Evolutionary conservation across 2,329 filamentous ascomycete genomes (phyloP), one percentile per base, ranked within the genome.

Genomic region (Bipolaris bicolor): DNA sequence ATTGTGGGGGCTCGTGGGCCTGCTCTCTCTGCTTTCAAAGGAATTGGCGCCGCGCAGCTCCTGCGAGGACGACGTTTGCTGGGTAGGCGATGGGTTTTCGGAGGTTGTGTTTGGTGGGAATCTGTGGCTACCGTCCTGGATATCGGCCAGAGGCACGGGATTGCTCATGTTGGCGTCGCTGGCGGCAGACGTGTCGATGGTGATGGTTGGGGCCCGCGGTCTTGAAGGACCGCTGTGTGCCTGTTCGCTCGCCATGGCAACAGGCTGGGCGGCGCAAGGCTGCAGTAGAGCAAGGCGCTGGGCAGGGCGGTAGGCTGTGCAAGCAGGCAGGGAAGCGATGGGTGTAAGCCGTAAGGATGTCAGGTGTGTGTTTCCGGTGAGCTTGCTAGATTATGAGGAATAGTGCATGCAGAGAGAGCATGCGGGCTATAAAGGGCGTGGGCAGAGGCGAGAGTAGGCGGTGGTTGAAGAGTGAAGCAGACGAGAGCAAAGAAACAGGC

Each of bases 1-100:
- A 76, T 90, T 89, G 71, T 89, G 87, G 5, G 87, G 86, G 39
- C 87, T 89, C 2, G 83, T 87, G 10, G 87, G 87, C 65, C 86
- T 79, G 66, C 85, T 87, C 59, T 88, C 86, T 63, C 80, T 83
- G 74, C 80, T 84, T 37, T 90, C 88, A 64, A 90, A 88, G 1
- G 87, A 87, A 36, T 81, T 80, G n/a, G 83, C 79, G 16, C 80
- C 79, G 60, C 82, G 81, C 44, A 83, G 71, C 63, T 88, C 85
- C 1, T 82, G 70, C 6, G 76, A 73, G 1, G 77, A 64, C 18
- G 63, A 57, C 31, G 60, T 60, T 18, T 55, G 37, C 20, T 66
- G 64, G 26, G 68, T 67, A 3, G 70, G 70, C 36, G 70, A 74
- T 20, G 67, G 44, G 50, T 69, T 65, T 22, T 69, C 62, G 7